A percentile compares a stretch with the other conserved stretches of the same genome.
These are phyloP conservation scores for Tricladium varicosporioides DNA, from an alignment of 2,329 filamentous ascomycete genomes.

Conservation along the genomic window DNA sequence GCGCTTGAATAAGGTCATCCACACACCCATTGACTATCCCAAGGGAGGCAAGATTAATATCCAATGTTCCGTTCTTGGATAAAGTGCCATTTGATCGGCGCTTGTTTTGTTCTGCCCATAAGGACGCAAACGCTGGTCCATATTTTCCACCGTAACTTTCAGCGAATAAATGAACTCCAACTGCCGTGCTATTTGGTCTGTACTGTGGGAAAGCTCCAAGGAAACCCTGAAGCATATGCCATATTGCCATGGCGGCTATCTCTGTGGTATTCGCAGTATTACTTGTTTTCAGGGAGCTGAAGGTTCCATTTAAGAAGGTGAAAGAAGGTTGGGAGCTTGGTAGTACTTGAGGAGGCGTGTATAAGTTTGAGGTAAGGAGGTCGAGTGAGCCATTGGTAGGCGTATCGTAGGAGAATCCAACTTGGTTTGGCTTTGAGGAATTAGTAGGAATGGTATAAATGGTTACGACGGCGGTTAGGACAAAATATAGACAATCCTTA, in stretches of 20 bases:
- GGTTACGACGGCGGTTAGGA: no score
- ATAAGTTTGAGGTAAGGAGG: slow-evolving; percentile 41
- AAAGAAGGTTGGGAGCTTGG: slow-evolving; percentile 31
- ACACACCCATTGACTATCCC: slow-evolving; percentile 72
- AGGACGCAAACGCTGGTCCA: slow-evolving; percentile 60
- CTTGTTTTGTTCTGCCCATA: slow-evolving; percentile 61
- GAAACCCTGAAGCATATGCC: slow-evolving; percentile 59
- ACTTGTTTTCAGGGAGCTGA: slow-evolving; percentile 50
- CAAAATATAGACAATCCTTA: no score
- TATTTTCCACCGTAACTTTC: slow-evolving; percentile 73
- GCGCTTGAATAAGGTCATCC: slow-evolving; percentile 60
- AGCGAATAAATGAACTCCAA: slow-evolving; percentile 64
- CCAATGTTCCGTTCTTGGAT: slow-evolving; percentile 49
- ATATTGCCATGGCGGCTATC: slow-evolving; percentile 53
- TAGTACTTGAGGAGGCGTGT: slow-evolving; percentile 37
- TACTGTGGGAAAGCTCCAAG: slow-evolving; percentile 57
- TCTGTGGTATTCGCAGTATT: slow-evolving; percentile 47
- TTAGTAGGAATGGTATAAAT: slow-evolving; percentile 14
- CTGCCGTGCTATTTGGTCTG: slow-evolving; percentile 48
- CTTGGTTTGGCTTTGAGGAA: slow-evolving; percentile 61
- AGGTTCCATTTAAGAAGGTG: slow-evolving; percentile 61
- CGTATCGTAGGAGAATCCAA: slow-evolving; percentile 67
- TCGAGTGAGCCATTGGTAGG: slow-evolving; percentile 59
- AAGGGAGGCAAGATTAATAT: slow-evolving; percentile 59
- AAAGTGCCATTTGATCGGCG: slow-evolving; percentile 49